Evolutionary conservation across 192 early-diverging fungal species (phyloP).

Genomic region (Entomortierella chlamydospora): DNA sequence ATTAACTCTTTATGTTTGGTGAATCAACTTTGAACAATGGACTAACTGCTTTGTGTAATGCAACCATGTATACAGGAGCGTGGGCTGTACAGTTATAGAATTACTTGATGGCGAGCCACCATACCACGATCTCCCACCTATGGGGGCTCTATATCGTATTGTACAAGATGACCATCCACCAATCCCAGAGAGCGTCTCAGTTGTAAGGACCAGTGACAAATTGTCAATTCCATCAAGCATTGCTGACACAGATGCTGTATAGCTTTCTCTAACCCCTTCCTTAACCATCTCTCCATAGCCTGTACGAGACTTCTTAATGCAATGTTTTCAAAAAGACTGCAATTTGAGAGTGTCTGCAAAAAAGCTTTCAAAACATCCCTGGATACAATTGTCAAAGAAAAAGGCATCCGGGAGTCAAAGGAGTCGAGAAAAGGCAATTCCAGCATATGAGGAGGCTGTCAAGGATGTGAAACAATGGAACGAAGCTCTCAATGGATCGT

Average conservation of each 20-base stretch:
- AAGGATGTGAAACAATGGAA: conserved; percentile 58
- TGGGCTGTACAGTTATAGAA: conserved; percentile 79
- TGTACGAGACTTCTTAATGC: conserved; percentile 79
- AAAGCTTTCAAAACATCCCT: conserved; percentile 76
- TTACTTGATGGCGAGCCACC: conserved; percentile 77
- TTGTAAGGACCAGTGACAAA: conserved; percentile 29
- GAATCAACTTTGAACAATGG: too few species aligned
- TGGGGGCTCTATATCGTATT: conserved; percentile 77
- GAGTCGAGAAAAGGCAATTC: conserved; percentile 32
- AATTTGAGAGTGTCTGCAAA: conserved; percentile 72
- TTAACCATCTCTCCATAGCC: conserved; percentile 6
- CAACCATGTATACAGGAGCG: conserved; percentile 54
- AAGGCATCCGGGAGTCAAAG: conserved; percentile 41
- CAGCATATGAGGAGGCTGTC: conserved; percentile 54
- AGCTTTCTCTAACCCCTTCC: too few species aligned
- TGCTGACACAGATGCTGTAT: too few species aligned
- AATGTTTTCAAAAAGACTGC: conserved; percentile 85
- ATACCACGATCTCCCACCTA: conserved; percentile 74
- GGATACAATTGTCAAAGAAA: conserved; percentile 62
- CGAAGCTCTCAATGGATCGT: conserved; percentile 44
- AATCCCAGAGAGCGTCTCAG: conserved; percentile 72
- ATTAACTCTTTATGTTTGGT: too few species aligned
- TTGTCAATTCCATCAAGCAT: not conserved
- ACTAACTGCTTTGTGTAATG: not conserved
- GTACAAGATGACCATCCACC: conserved; percentile 82